Conservation (phyloP, 768 basidiomycete genomes). For the Tylopilus rubrobrunneus region DNA sequence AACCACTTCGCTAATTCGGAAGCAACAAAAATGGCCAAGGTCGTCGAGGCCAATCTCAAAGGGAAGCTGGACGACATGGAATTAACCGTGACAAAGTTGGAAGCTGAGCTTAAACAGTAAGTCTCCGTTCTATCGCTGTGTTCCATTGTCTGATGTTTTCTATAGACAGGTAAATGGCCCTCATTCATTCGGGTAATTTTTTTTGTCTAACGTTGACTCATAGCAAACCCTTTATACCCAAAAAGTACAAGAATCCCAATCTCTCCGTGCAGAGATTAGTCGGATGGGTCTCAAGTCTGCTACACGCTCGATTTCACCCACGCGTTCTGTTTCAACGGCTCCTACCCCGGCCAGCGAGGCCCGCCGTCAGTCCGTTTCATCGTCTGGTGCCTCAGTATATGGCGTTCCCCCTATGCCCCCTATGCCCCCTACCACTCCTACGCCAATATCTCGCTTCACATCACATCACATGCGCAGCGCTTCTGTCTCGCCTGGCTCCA, state of each 20-base stretch:
- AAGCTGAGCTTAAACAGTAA: constrained; percentile 70
- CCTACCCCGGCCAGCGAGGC: constrained; percentile 19
- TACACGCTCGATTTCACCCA: constrained; percentile 19
- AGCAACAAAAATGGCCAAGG: constrained; percentile 63
- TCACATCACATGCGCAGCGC: constrained; percentile 54
- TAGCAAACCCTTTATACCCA: constrained; percentile 60
- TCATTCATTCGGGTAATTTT: background rate
- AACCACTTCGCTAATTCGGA: constrained; percentile 81
- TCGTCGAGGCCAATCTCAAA: constrained; percentile 57
- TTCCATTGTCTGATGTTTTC: constrained; percentile 17
- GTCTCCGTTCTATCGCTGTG: constrained; percentile 27
- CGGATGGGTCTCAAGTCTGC: constrained; percentile 41
- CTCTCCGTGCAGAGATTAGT: constrained; percentile 61
- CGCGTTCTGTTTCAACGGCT: constrained; percentile 26
- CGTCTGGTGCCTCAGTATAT: constrained; percentile 34
- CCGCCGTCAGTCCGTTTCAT: constrained; percentile 31
- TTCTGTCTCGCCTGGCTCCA: constrained; percentile 39
- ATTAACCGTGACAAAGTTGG: constrained; percentile 52
- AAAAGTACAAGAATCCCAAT: constrained; percentile 70
- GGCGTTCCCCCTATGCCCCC: constrained; percentile 33
- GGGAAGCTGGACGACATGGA: constrained; percentile 65
- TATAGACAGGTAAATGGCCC: constrained; percentile 56
- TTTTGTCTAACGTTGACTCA: constrained; percentile 13
- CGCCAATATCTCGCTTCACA: constrained; percentile 49
- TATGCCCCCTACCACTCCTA: constrained; percentile 40